These are phyloP conservation scores for Chaetomiaceae sp. DNA, from an alignment of 2,329 filamentous ascomycete genomes.

Conservation along the genomic window DNA sequence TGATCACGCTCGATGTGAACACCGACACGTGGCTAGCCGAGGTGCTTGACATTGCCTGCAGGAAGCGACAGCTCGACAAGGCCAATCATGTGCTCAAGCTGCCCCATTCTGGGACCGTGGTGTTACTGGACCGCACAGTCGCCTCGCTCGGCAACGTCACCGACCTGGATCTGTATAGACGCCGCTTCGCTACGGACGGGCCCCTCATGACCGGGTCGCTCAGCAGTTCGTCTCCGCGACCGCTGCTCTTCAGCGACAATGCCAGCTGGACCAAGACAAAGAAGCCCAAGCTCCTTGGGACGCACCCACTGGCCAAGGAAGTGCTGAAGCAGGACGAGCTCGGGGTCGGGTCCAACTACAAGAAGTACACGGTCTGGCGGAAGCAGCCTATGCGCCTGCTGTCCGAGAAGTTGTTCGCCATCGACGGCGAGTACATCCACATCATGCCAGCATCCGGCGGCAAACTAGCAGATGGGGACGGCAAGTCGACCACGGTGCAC, in stretches of 20 bases:
- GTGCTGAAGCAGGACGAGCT: constrained; percentile 54
- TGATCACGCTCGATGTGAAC: constrained; percentile 67
- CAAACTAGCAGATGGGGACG: constrained; percentile 56
- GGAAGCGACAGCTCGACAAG: constrained; percentile 72
- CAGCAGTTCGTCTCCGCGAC: constrained; percentile 63
- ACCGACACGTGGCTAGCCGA: constrained; percentile 80
- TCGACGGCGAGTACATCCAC: constrained; percentile 82
- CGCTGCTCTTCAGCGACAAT: constrained; percentile 47
- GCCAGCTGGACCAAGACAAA: constrained; percentile 48
- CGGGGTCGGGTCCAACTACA: constrained; percentile 53
- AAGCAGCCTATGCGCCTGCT: constrained; percentile 79
- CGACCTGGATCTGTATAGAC: constrained; percentile 68
- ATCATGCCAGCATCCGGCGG: constrained; percentile 67
- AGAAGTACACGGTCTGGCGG: constrained; percentile 73
- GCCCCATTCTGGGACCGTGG: constrained; percentile 65
- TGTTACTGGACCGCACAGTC: constrained; percentile 70
- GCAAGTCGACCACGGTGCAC: constrained; percentile 74
- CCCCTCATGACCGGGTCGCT: constrained; percentile 63
- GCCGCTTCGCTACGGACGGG: constrained; percentile 69
- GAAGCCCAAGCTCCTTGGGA: constrained; percentile 46
- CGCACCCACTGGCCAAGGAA: constrained; percentile 62
- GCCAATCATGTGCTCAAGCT: constrained; percentile 73
- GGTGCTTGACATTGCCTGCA: constrained; percentile 71
- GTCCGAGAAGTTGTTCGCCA: constrained; percentile 68
- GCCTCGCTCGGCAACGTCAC: constrained; percentile 69